Base-by-base conservation (phyloP, 208 protist species). In the Crithidia expoeki region DNA sequence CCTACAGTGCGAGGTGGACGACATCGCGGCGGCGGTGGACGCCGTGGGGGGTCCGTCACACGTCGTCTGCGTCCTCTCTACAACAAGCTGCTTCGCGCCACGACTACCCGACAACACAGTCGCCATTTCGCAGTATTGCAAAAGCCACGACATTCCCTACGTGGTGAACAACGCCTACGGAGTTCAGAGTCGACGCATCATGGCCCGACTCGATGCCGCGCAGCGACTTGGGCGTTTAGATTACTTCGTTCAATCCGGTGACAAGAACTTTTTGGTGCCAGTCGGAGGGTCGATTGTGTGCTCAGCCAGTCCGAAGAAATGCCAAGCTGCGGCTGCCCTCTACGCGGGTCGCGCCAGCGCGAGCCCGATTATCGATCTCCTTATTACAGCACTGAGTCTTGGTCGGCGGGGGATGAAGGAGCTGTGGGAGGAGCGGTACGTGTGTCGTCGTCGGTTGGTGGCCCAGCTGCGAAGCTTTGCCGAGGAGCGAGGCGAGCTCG, bases 261-360 rank as follows among this genome's bases (percentile, higher is more conserved):
- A 99, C 73, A 99, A 99, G 88, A 99, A 99, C 82, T 98, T 99
- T 56, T 85, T 99, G 30, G 98, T 99, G 25, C 99, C 98, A 34
- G 98, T 99, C 1, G 98, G 98, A 14, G 98, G 89, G 14, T 69
- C 89, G 6, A 68, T 94, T 11, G 44, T 94, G 50, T 70, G 69
- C 56, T 82, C 79, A 25, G 47, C 78, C 33, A 65, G 74, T 40
- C 65, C 50, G 51, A 60, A 33, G 30, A n/a, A 23, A 16, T 63
- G 74, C n/a, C 27, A 66, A 0, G 70, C 85, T 27, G 79, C 90
- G 0, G 59, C 82, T 2, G 76, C 76, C 32, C 70, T 89, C 4
- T 98, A 98, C 82, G 85, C 95, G 19, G 98, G 98, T 19, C 80
- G 98, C 12, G 98, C 98, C 9, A 98, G 88, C 56, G 84, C 75